Base-by-base conservation (phyloP, 345 rosid species). In the Balakata baccata region DNA sequence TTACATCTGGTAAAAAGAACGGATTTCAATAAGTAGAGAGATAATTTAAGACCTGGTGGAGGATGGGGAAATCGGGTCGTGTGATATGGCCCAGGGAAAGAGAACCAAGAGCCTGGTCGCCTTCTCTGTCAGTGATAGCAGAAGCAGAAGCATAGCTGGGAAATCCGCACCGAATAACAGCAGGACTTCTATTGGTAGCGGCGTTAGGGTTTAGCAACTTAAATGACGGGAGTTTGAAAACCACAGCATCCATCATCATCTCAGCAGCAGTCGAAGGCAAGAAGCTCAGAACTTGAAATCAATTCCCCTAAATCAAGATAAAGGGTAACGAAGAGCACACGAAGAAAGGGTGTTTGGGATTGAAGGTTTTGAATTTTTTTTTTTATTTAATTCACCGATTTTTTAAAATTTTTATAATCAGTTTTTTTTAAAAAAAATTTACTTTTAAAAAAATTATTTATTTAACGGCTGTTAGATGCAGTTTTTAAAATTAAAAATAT, bases 31-130 rank as follows among this genome's bases (percentile, higher is more conserved):
- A 34, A 54, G 17, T 9, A 39, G 13, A 49, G 43, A 25, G 16
- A 59, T 23, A 11, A 20, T n/a, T n/a, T n/a, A 23, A 37, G 9
- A 91, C 96, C 94, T 88, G 96, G 73, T 88, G 94, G 43, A 94
- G 94, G 76, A 94, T 88, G 53, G 89, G 87, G 78, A 94, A 92
- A 82, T 94, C 97, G 37, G 90, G 92, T 4, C 94, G 89, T 79
- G 87, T 84, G 53, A 79, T 66, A 78, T 90, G 96, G 70, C 98
- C 97, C 41, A 94, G 91, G 22, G 98, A 92, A 71, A 82, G 71
- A 69, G 88, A 66, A 38, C 71, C 84, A 51, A 85, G 58, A 50
- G 83, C 78, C 12, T 69, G 76, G 61, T 73, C 80, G 49, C 70
- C 73, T 65, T 85, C 78, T 61, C 71, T 56, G 80, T 70, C 69